Evolutionary conservation across 768 basidiomycete species (phyloP), one percentile per base, ranked within the genome.

Genomic region (Boletus rubropictus): DNA sequence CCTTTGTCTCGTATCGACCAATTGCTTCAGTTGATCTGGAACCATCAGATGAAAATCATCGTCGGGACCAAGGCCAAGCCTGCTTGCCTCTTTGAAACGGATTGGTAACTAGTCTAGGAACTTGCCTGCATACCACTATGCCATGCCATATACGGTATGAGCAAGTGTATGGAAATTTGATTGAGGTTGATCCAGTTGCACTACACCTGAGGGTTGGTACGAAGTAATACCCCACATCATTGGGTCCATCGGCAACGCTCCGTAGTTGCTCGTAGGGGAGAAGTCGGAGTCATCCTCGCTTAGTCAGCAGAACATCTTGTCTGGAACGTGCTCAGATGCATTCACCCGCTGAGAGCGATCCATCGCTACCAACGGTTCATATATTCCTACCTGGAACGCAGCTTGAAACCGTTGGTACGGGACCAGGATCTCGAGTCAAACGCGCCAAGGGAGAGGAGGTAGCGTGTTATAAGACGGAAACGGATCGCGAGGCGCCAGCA

Each of bases 1-100:
- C 54, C 83, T 73, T 55, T 81, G 70, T 32, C 95, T 73, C 51
- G 84, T 86, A 54, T 80, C 78, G 14, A 97, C 81, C 24, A 92
- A 74, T 48, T 82, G 77, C 54, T 72, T 73, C 48, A 95, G 65
- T 57, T 82, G 78, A 21, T 89, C 82, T 27, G 79, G 76, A 21
- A 91, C 76, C 24, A 76, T 70, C 22, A 89, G 64, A 49, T 64
- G 62, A 57, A 81, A 76, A 42, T 84, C 80, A 22, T 84, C 83
- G 60, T 86, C 85, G 1, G 79, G 79, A 3, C 73, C 77, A 35
- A 89, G 69, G 3, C 86, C 87, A 10, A 84, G 68, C 4, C n/a
- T n/a, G n/a, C n/a, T n/a, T n/a, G n/a, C n/a, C n/a, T n/a, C n/a
- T n/a, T n/a, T n/a, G n/a, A n/a, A n/a, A n/a, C n/a, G n/a, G n/a